These are phyloP conservation scores for Posidonia australis DNA, from an alignment of 106 monocot genomes.

Conservation along the genomic window DNA sequence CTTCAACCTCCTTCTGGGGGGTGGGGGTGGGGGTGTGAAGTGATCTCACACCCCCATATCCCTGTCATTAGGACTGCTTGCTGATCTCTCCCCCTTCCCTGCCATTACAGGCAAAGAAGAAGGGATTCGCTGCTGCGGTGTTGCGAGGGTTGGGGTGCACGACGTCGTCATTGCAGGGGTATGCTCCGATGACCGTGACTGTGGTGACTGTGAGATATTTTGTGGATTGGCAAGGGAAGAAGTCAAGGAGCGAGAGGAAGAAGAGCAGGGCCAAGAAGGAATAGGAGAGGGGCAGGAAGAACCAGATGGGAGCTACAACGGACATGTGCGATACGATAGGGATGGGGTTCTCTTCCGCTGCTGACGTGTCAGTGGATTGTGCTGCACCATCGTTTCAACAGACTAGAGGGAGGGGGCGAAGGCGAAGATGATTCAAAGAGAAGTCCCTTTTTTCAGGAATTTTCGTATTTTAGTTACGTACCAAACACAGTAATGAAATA, in stretches of 20 bases:
- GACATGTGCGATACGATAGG: slow-evolving; percentile 42
- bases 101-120: slow-evolving; percentile 11
- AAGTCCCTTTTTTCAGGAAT: slow-evolving; percentile 13
- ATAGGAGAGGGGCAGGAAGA: slow-evolving; percentile 5
- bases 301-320: neutral
- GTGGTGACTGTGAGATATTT: slow-evolving; percentile 16
- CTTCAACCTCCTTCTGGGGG: too few species aligned
- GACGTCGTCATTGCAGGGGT: slow-evolving; percentile 24
- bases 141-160: slow-evolving; percentile 43
- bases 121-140: slow-evolving; percentile 24
- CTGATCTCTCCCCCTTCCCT: neutral
- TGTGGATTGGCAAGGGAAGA: slow-evolving; percentile 39
- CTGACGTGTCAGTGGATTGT: slow-evolving; percentile 43
- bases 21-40: too few species aligned
- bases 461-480: too few species aligned
- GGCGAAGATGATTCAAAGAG: slow-evolving; percentile 28
- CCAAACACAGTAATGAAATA: too few species aligned
- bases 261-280: slow-evolving; percentile 5
- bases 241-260: slow-evolving; percentile 14
- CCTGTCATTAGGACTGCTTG: neutral
- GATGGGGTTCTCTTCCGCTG: slow-evolving; percentile 6
- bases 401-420: slow-evolving; percentile 5
- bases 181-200: slow-evolving; percentile 4
- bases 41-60: too few species aligned
- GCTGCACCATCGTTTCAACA: slow-evolving; percentile 23